A percentile compares a stretch with the other conserved stretches of the same genome.
phyloP scores from a whole-genome alignment of 371 early-diverging fungal species.

The Sporodiniella umbellata region DNA sequence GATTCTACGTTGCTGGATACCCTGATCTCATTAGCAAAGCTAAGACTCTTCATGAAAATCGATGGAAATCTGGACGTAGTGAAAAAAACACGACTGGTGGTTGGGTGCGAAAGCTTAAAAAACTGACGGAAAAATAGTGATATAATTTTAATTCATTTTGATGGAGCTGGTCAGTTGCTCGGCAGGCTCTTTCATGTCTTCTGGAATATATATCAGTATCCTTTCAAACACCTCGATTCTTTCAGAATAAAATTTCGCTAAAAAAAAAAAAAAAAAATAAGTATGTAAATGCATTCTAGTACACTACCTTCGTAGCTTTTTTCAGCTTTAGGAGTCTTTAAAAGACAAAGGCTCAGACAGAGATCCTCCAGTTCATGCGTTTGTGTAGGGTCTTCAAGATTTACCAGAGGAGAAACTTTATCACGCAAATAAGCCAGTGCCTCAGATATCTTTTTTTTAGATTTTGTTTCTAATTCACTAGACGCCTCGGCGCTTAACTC shows the following conservation, averaged over 20 bases:
- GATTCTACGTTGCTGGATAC: neutral
- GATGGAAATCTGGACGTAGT: neutral
- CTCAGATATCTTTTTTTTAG: conserved; percentile 27
- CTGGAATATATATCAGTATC: conserved; percentile 74
- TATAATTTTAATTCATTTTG: conserved; percentile 31
- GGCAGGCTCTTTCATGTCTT: conserved; percentile 77
- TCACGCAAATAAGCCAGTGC: conserved; percentile 72
- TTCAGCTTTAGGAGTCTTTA: neutral
- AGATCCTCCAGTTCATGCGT: conserved; percentile 63
- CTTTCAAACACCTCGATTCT: conserved; percentile 70
- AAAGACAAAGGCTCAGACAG: conserved; percentile 54
- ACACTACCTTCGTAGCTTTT: neutral
- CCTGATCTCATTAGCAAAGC: neutral
- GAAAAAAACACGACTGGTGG: neutral
- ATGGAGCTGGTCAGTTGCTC: conserved; percentile 72
- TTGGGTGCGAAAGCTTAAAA: conserved; percentile 2
- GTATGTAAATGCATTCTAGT: neutral
- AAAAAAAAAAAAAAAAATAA: neutral
- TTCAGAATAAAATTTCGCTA: conserved; percentile 31
- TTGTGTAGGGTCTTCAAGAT: conserved; percentile 64
- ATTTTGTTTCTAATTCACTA: neutral
- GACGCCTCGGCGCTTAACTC: conserved; percentile 52
- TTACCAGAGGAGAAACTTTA: conserved; percentile 61
- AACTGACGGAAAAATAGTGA: neutral
- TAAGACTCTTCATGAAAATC: neutral